Base-by-base conservation (phyloP, 1,284 basidiomycete genomes). In the Agaricales sp. region DNA sequence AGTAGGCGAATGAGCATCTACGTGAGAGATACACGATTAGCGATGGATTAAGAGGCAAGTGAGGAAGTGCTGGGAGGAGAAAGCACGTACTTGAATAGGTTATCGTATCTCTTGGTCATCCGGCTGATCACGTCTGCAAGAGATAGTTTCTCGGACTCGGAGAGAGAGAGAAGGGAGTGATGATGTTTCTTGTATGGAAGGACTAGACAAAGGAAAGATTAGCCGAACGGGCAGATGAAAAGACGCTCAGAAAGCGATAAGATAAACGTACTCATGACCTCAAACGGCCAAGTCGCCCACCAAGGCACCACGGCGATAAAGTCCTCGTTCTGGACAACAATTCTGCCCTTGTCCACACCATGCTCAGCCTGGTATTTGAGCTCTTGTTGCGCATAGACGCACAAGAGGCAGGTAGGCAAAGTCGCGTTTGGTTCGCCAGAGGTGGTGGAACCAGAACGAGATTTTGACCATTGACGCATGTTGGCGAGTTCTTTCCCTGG, bases 251-350 rank as follows among this genome's bases (percentile, higher is more conserved):
- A 22, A 46, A 43, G 38, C 39, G 16, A 38, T 38, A 22, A 49
- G 45, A 47, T 38, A 43, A 25, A 26, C 75, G 56, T 56, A 88
- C 87, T 65, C 52, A 97, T 68, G 13, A 88, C 73, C 64, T 98
- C 94, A 60, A 87, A 97, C 0, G 94, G 94, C 94, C 94, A 98
- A 23, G 82, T 78, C 1, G 93, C 94, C 94, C 94, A 97, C 81
- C 89, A 97, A 0, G 94, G 94, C 0, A 97, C 92, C 3, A 97
- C 61, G 0, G 85, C 91, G 3, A 91, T 72, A 78, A 92, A 97
- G 58, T 91, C 74, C 2, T 84, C 74, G 58, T 92, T 89, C 62
- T 76, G 73, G 25, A 82, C 65, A 1, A 96, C 83, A 20, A 94
- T 68, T 1, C 93, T 77, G 16, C 78, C 18, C 41, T 43, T 19